Conservation (phyloP, 768 basidiomycete species). For the Gloeopeniophorella convolvens region DNA sequence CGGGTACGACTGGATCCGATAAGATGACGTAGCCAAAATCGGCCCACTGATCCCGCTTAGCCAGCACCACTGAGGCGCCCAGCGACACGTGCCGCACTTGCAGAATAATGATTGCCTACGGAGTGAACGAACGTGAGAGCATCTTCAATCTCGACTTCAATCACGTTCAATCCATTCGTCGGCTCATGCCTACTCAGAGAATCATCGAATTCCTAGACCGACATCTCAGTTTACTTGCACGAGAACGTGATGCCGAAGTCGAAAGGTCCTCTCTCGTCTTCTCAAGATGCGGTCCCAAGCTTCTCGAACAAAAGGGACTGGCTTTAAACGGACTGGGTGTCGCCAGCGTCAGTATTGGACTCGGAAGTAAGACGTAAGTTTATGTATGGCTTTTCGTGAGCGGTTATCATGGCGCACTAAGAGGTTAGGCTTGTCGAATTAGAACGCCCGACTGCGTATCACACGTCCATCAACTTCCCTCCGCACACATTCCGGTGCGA, state of each 20-base stretch:
- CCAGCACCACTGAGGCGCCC: too few species aligned
- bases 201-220: slow-evolving; percentile 57
- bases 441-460: slow-evolving; percentile 76
- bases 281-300: slow-evolving; percentile 73
- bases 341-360: slow-evolving; percentile 67
- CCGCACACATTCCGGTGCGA: slow-evolving; percentile 77
- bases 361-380: slow-evolving; percentile 84
- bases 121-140: too few species aligned
- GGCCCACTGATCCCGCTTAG: too few species aligned
- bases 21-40: too few species aligned
- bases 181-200: slow-evolving; percentile 23
- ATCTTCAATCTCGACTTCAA: too few species aligned
- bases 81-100: too few species aligned
- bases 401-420: not conserved
- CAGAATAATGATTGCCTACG: too few species aligned
- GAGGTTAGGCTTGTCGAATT: slow-evolving; percentile 75
- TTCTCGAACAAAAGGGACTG: slow-evolving; percentile 86
- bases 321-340: slow-evolving; percentile 70
- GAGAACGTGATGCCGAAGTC: slow-evolving; percentile 81
- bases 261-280: slow-evolving; percentile 72
- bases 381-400: not conserved
- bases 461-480: slow-evolving; percentile 63
- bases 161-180: too few species aligned
- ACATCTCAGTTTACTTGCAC: slow-evolving; percentile 57
- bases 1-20: too few species aligned